Percentiles rank a stretch among this genome's conserved stretches.
Conservation (phyloP, 192 early-diverging fungal species). For the Spizellomyces sp. region DNA sequence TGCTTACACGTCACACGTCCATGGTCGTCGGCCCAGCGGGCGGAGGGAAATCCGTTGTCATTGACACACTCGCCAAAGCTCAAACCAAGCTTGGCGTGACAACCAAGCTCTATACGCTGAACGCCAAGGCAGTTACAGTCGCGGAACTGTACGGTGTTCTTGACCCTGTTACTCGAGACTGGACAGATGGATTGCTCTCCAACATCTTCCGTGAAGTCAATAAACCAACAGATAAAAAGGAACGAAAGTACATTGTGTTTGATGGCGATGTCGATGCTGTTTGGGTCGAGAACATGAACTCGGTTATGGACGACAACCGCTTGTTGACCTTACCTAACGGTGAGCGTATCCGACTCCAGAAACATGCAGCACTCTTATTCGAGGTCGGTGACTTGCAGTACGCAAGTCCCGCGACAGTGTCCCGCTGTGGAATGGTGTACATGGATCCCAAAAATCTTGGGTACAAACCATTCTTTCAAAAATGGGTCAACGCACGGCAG, state of each 20-base stretch:
- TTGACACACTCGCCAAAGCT: slow-evolving; percentile 60
- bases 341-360: slow-evolving; percentile 61
- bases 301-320: slow-evolving; percentile 67
- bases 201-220: slow-evolving; percentile 66
- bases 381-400: slow-evolving; percentile 68
- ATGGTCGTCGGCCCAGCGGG: slow-evolving; percentile 66
- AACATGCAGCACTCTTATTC: slow-evolving; percentile 59
- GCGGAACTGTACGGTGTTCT: slow-evolving; percentile 62
- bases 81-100: slow-evolving; percentile 61
- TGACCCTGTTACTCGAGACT: slow-evolving; percentile 60
- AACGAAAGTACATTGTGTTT: slow-evolving; percentile 65
- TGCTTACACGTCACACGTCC: slow-evolving; percentile 61
- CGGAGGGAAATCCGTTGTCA: slow-evolving; percentile 64
- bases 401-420: slow-evolving; percentile 63
- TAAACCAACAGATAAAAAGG: slow-evolving; percentile 63
- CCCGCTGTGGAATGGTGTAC: slow-evolving; percentile 65
- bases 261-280: slow-evolving; percentile 66
- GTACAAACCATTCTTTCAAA: slow-evolving; percentile 55
- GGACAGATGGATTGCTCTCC: slow-evolving; percentile 63
- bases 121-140: slow-evolving; percentile 65
- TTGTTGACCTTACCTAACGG: slow-evolving; percentile 64
- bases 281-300: slow-evolving; percentile 71
- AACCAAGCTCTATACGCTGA: slow-evolving; percentile 61
- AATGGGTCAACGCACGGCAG: slow-evolving; percentile 52
- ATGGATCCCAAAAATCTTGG: slow-evolving; percentile 68